Base-by-base conservation (phyloP, 179 eudicot species). In the Silene coronaria region DNA sequence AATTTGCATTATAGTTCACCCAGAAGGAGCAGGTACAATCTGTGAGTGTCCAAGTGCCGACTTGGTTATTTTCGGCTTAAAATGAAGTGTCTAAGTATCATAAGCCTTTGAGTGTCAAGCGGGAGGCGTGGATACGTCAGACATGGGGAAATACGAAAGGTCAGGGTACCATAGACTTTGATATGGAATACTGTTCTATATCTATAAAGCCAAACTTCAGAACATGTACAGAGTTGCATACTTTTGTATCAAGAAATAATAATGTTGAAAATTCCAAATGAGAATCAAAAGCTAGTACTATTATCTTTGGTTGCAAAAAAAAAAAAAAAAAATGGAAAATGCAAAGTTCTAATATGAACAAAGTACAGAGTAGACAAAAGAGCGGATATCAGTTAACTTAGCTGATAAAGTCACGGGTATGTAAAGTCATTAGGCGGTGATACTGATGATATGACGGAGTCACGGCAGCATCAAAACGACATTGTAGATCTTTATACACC, bases 191-290 rank as follows among this genome's bases (percentile, higher is more conserved):
- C 4, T 51, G 57, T 17, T 51, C 19, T 17, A 51, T 51, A 19
- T 17, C 16, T 51, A 19, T 17, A 16, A 51, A 51, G 57, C 57
- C 57, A 13, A 53, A 53, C 0, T 16, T 53, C 58, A 17, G 19
- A 53, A 53, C 51, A 61, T 65, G 26, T 27, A 59, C 73, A 68
- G 59, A 51, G 30, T 23, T 42, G 69, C 28, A 74, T 57, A 55
- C 14, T 42, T 69, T 71, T 77, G 70, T 70, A 38, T 10, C 10
- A 67, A 55, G 45, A 73, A 58, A 3, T 57, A 63, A 46, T 55
- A n/a, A n/a, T 70, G 21, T 45, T 55, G 64, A 65, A 46, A 53
- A 5, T 60, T 10, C 13, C 78, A 26, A 64, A n/a, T 24, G 23
- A 67, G 17, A 45, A 68, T 13, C 23, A 8, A 46, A 27, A 42